Evolutionary conservation across 192 early-diverging fungal genomes (phyloP).

Genomic region (Coemansia sp.): DNA sequence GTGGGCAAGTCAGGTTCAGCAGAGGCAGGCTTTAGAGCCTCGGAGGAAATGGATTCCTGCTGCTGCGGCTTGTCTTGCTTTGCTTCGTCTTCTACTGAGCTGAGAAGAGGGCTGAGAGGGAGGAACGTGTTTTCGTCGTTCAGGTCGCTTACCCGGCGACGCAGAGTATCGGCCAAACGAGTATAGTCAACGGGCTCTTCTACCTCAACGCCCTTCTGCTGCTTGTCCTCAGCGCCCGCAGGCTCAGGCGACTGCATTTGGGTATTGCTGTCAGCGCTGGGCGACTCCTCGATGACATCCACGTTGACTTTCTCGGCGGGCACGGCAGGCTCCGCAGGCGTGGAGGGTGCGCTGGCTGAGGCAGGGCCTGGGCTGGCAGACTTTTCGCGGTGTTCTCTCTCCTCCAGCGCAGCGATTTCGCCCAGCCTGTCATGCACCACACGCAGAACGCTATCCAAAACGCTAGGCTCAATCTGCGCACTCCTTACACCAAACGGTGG

Average conservation of each 20-base stretch:
- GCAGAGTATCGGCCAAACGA: conserved; percentile 24
- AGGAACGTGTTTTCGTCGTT: conserved; percentile 29
- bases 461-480: conserved; percentile 9
- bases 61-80: not conserved
- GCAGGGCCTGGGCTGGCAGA: not conserved
- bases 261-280: too few species aligned
- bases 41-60: not conserved
- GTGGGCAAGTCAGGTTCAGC: not conserved
- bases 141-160: conserved; percentile 26
- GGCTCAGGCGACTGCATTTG: too few species aligned
- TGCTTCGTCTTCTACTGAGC: not conserved
- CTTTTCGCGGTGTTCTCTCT: conserved; percentile 1
- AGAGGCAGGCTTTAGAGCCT: not conserved
- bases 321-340: not conserved
- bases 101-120: conserved; percentile 21
- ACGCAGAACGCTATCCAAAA: conserved; percentile 33
- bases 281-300: conserved; percentile 16
- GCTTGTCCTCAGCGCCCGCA: not conserved
- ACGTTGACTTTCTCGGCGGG: conserved; percentile 10
- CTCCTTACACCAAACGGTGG: not conserved
- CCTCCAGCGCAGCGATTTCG: conserved; percentile 32
- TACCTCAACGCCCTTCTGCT: conserved; percentile 20
- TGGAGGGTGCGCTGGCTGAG: not conserved
- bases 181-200: conserved; percentile 42
- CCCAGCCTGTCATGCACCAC: conserved; percentile 34